Conservation (phyloP, 371 early-diverging fungal species). For the Fennellomyces sp. region DNA sequence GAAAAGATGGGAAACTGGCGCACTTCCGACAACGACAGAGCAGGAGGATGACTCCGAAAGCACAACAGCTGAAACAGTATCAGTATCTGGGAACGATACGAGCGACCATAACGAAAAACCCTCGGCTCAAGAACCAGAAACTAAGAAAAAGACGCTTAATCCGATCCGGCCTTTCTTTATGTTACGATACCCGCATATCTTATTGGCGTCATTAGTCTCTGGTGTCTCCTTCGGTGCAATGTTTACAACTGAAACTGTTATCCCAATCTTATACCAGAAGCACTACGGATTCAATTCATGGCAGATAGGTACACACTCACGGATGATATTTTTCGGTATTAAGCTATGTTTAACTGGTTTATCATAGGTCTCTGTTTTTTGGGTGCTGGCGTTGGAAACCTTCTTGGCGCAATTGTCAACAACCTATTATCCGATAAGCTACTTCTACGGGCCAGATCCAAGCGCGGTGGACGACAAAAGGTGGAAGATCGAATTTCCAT, state of each 20-base stretch:
- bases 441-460: constrained; percentile 15
- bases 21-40: background rate
- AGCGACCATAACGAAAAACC: no score
- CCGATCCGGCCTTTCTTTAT: constrained; percentile 29
- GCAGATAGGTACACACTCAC: constrained; percentile 27
- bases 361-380: constrained; percentile 32
- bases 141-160: constrained; percentile 13
- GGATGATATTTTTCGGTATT: background rate
- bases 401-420: constrained; percentile 33
- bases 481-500: constrained; percentile 26
- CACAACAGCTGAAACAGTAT: background rate
- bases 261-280: constrained; percentile 27
- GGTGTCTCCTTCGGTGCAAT: constrained; percentile 54
- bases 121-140: background rate
- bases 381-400: constrained; percentile 44
- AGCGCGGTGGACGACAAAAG: constrained; percentile 16
- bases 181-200: constrained; percentile 49
- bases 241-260: constrained; percentile 45
- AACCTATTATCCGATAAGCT: constrained; percentile 22
- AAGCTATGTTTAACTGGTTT: background rate
- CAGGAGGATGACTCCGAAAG: no score
- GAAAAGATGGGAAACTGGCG: background rate
- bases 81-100: background rate
- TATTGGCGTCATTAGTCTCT: constrained; percentile 41
- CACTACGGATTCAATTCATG: constrained; percentile 37